Percentiles rank a stretch among this genome's conserved stretches.
Conservation (phyloP, 2,329 filamentous ascomycete genomes). For the Tetracladium maxilliforme region DNA sequence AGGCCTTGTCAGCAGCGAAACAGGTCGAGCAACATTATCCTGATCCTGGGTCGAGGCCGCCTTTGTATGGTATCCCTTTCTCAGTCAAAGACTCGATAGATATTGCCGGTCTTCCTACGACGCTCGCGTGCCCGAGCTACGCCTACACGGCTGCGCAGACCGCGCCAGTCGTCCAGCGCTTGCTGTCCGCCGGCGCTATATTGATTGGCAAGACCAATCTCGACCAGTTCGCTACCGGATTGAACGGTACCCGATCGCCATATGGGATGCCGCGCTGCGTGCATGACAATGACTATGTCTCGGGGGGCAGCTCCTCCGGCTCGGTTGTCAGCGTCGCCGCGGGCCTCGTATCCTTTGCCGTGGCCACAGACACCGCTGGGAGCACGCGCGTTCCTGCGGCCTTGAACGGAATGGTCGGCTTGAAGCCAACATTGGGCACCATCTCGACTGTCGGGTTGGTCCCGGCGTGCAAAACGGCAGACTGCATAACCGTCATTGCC, state of each 20-base stretch:
- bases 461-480: conserved; percentile 34
- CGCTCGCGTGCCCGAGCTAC: conserved; percentile 32
- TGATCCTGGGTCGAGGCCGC: conserved; percentile 25
- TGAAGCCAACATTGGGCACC: conserved; percentile 31
- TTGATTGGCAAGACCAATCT: conserved; percentile 43
- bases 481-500: conserved; percentile 34
- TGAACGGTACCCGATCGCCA: conserved; percentile 41
- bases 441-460: conserved; percentile 29
- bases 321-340: conserved; percentile 35
- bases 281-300: conserved; percentile 31
- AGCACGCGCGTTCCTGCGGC: conserved; percentile 31
- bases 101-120: conserved; percentile 31
- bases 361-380: conserved; percentile 37
- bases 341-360: conserved; percentile 33
- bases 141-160: conserved; percentile 28
- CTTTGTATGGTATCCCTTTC: conserved; percentile 40
- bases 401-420: conserved; percentile 32
- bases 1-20: conserved; percentile 22
- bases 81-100: conserved; percentile 42
- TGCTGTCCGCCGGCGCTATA: conserved; percentile 34
- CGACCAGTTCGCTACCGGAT: conserved; percentile 46
- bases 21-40: conserved; percentile 21
- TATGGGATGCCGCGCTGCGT: conserved; percentile 40
- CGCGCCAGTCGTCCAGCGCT: conserved; percentile 27
- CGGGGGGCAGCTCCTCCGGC: conserved; percentile 35